Evolutionary conservation across 768 basidiomycete genomes (phyloP).

Genomic region (Lepiota venenata): DNA sequence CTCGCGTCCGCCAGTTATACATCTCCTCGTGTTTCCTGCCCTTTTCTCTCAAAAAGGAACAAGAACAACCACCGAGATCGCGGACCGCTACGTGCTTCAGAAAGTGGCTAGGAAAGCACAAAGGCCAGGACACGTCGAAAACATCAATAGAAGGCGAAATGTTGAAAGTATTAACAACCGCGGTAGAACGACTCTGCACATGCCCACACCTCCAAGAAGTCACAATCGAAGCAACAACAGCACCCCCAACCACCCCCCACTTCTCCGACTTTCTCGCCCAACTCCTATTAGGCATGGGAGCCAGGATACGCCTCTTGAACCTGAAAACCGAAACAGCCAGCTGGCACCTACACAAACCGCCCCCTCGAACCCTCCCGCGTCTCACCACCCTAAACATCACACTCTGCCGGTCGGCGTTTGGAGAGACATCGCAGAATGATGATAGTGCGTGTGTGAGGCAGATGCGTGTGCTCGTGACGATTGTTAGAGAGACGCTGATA

Average conservation of each 20-base stretch:
- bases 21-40: conserved; percentile 26
- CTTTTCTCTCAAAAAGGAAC: conserved; percentile 12
- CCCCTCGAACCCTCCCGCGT: too few relatives aligned
- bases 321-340: too few relatives aligned
- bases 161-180: conserved; percentile 13
- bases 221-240: conserved; percentile 23
- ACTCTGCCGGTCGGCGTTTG: too few relatives aligned
- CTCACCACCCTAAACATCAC: too few relatives aligned
- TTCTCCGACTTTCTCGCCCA: conserved; percentile 12
- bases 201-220: conserved; percentile 21
- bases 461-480: background rate
- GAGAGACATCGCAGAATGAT: too few relatives aligned
- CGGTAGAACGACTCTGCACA: conserved; percentile 8
- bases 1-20: conserved; percentile 22
- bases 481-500: background rate
- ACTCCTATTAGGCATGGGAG: background rate
- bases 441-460: too few relatives aligned
- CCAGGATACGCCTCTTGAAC: background rate
- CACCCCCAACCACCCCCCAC: conserved; percentile 18
- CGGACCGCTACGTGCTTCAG: background rate
- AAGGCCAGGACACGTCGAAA: background rate
- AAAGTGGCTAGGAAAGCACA: background rate
- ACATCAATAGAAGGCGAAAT: background rate
- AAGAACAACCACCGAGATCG: background rate
- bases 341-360: too few relatives aligned